Percentiles rank a stretch among this genome's conserved stretches.
Conservation (phyloP, 2,329 filamentous ascomycete species). For the Neofusicoccum sp. region DNA sequence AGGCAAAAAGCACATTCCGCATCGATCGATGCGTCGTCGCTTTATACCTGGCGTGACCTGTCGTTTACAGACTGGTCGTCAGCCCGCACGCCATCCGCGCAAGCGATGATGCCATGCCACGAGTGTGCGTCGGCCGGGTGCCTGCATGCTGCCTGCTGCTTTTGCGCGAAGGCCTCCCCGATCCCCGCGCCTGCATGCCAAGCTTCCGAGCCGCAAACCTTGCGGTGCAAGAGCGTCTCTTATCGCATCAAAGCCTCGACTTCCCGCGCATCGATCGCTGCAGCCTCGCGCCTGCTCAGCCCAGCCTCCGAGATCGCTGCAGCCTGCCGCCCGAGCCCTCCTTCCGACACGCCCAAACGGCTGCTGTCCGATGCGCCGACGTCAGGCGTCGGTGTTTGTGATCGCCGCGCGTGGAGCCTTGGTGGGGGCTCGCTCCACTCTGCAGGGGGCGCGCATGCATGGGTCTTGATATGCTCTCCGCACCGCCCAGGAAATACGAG, state of each 20-base stretch:
- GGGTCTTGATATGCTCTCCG: not conserved
- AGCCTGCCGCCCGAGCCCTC: not conserved
- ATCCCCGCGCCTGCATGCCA: constrained; percentile 15
- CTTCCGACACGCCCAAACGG: not conserved
- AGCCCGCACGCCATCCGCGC: constrained; percentile 10
- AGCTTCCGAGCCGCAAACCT: constrained; percentile 15
- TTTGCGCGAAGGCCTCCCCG: not conserved
- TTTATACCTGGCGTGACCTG: constrained; percentile 7
- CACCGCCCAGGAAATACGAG: not conserved
- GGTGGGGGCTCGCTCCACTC: constrained; percentile 7
- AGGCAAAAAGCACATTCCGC: not conserved
- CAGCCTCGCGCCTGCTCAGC: not conserved
- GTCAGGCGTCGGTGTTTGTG: not conserved
- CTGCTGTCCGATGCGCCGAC: not conserved
- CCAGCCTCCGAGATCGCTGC: not conserved
- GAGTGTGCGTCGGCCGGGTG: constrained; percentile 3
- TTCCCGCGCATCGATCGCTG: too few species aligned
- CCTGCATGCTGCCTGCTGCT: not conserved
- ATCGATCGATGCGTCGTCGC: not conserved
- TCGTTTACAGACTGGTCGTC: not conserved
- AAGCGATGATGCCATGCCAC: not conserved
- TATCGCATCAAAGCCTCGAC: not conserved
- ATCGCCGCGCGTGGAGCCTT: constrained; percentile 4
- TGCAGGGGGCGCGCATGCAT: constrained; percentile 4
- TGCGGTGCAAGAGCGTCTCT: not conserved